Base-by-base conservation (phyloP, 352 stramenopile genomes). In the Globisporangium radiosum region DNA sequence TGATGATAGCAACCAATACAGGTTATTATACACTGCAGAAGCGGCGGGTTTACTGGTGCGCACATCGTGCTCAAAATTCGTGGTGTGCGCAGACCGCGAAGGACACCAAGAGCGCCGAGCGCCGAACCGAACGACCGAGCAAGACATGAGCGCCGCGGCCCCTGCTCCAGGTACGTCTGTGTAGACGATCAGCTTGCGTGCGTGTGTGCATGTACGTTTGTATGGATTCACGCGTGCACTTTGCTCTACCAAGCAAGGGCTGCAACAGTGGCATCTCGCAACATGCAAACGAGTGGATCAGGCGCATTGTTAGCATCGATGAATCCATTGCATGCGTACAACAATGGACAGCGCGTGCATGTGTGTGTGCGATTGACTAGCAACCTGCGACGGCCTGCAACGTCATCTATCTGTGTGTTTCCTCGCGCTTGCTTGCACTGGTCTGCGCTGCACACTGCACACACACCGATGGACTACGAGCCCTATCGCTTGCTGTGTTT, bases 91-190 rank as follows among this genome's bases (percentile, higher is more conserved):
- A 51, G 25, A 25, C 47, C 15, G 17, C 47, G 39, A n/a, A 60
- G n/a, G 7, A 38, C 48, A 49, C n/a, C 50, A 43, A 43, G 13
- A 49, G 47, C 47, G 42, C 10, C 36, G 43, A 19, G 51, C 25
- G 25, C n/a, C 45, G 36, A 25, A 61, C 38, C 54, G 52, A 49
- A 38, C 15, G 8, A 52, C 17, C 51, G 49, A 51, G 42, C 53
- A 56, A 59, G 52, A 47, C 45, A 64, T 64, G 59, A 64, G 59
- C 47, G 52, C 59, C 49, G 48, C 49, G 47, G 54, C 58, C 37
- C 43, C 43, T 17, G 42, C 47, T 33, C 59, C 15, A 59, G 59
- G 59, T 64, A 42, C 19, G 58, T 64, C 17, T n/a, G 7, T 11
- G 2, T 50, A 3, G 1, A 33, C 14, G 17, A 4, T 56, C 4